A percentile compares a stretch with the other conserved stretches of the same genome.
These are phyloP conservation scores for Aaosphaeria arxii DNA, from an alignment of 2,329 filamentous ascomycete species.

Conservation along the genomic window DNA sequence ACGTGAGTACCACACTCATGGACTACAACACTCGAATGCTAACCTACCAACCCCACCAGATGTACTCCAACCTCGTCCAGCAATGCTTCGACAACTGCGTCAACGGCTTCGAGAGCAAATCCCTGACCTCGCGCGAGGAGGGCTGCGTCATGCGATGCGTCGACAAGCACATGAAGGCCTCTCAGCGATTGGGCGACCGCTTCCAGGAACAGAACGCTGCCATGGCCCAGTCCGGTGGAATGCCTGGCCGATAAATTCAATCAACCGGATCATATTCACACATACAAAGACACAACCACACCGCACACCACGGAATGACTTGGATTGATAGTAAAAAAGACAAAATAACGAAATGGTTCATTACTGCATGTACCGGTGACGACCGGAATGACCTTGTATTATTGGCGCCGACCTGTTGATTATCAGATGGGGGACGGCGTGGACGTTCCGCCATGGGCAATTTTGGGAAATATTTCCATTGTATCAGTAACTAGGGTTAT, in stretches of 20 bases:
- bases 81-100: conserved; percentile 96
- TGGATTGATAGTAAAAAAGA: background rate
- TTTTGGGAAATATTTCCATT: no score
- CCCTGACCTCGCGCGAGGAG: conserved; percentile 80
- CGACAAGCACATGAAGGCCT: conserved; percentile 91
- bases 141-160: conserved; percentile 93
- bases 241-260: conserved; percentile 42
- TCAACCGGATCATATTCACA: no score
- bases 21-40: background rate
- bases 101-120: conserved; percentile 98
- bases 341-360: background rate
- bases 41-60: conserved; percentile 41
- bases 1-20: conserved; percentile 55
- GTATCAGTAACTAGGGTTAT: no score
- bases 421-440: no score
- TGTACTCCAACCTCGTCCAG: conserved; percentile 73
- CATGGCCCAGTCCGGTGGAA: conserved; percentile 60
- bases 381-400: no score
- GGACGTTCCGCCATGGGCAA: no score
- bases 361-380: no score
- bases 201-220: conserved; percentile 75
- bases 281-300: no score
- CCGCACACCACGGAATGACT: no score
- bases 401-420: no score
- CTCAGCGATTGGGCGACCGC: conserved; percentile 84